Evolutionary conservation across 352 stramenopile species (phyloP), one percentile per base, ranked within the genome.

Genomic region (Thraustochytrium sp.): DNA sequence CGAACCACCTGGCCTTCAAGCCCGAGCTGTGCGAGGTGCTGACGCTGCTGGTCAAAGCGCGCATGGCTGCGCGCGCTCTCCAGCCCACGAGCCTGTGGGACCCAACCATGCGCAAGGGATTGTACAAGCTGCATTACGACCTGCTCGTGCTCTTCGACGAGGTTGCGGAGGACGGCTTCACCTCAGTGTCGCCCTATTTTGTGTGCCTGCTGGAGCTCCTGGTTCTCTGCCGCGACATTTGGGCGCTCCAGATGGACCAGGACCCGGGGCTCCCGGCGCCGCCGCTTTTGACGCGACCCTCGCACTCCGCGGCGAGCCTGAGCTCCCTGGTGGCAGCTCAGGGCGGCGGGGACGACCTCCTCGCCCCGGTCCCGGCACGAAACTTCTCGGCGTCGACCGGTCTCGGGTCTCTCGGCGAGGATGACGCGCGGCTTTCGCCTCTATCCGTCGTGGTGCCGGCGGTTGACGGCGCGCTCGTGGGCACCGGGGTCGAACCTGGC

Each of bases 191-290:
- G 23, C 68, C 68, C 8, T 80, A 80, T 31, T 80, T 80, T 64
- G 68, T 80, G 29, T 80, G 68, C 51, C 38, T 80, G 51, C 42
- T 80, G 16, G 68, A 80, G 68, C 68, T 80, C 13, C 68, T 80
- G 8, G 68, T 80, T 1, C 68, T 80, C 40, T 80, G 68, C 29
- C 68, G 68, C 23, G 11, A 68, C 9, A 18, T 80, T 5, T 80
- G 68, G 68, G 68, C 68, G 1, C 68, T 80, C 2, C 68, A 80
- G 53, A n/a, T n/a, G n/a, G 68, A 80, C 26, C 13, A 3, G 3
- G 36, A 31, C n/a, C n/a, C n/a, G n/a, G n/a, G n/a, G n/a, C n/a
- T n/a, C n/a, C n/a, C n/a, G n/a, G n/a, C n/a, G n/a, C n/a, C n/a
- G n/a, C n/a, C n/a, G n/a, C n/a, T n/a, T n/a, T n/a, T n/a, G n/a